These are phyloP conservation scores for Agrocybe pediades DNA, from an alignment of 768 basidiomycete species.

Conservation along the genomic window DNA sequence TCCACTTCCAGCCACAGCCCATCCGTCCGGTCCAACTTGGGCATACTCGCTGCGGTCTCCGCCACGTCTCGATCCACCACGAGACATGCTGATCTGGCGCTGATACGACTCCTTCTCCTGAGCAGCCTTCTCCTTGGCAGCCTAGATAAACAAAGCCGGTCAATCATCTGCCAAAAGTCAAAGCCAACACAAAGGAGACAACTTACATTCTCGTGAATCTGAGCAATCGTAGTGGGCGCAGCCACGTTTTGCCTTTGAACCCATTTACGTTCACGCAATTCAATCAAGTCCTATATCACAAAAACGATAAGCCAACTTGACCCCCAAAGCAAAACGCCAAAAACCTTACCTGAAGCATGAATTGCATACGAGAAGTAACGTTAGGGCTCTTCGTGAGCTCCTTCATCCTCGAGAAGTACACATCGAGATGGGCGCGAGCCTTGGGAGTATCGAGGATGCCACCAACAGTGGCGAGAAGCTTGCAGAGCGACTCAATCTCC, in stretches of 20 bases:
- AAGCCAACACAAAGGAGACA: background rate
- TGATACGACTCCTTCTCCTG: conserved; percentile 61
- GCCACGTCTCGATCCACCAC: conserved; percentile 89
- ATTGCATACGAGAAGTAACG: conserved; percentile 86
- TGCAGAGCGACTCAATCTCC: conserved; percentile 95
- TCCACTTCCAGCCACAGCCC: conserved; percentile 68
- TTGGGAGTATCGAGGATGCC: conserved; percentile 77
- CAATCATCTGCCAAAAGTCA: background rate
- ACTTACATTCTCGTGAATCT: conserved; percentile 84
- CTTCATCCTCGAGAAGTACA: conserved; percentile 92
- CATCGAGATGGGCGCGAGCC: conserved; percentile 84
- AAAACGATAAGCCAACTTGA: conserved; percentile 7
- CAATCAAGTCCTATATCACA: conserved; percentile 77
- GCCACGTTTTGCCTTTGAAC: conserved; percentile 66
- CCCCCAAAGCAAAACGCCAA: background rate
- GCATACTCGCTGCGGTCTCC: conserved; percentile 61
- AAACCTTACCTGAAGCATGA: conserved; percentile 86
- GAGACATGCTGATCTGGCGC: conserved; percentile 77
- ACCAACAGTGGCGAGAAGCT: conserved; percentile 89
- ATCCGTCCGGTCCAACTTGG: conserved; percentile 79
- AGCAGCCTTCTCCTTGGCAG: conserved; percentile 79
- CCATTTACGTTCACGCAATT: conserved; percentile 87
- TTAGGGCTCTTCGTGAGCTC: conserved; percentile 74
- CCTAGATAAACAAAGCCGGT: conserved; percentile 43
- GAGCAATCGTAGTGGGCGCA: conserved; percentile 86